Base-by-base conservation (phyloP, 1,284 basidiomycete genomes). In the Leucoagaricus sp. region DNA sequence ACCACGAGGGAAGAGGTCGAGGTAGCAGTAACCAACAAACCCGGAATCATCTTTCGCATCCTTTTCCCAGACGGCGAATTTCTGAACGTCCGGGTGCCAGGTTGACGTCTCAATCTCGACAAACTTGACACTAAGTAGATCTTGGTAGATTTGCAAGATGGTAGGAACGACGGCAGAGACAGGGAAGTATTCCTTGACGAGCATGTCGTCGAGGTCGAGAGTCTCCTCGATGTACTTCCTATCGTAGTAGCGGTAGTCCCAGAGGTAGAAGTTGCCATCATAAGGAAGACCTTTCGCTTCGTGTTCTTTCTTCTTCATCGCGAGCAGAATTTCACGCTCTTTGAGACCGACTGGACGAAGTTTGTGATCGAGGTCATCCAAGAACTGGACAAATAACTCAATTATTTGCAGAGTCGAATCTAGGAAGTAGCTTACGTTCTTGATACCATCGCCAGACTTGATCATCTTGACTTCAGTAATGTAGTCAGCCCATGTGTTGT, bases 1-100 rank as follows among this genome's bases (percentile, higher is more conserved):
- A 89, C 89, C 80, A 33, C 93, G 85, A 53, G 93, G 93, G 78
- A 90, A 94, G 36, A 95, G 80, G 66, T 95, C 93, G 25, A 94
- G 84, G 66, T 93, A 92, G 67, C 90, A 89, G 69, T 91, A 86
- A 15, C 93, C 89, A 33, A 93, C 69, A 63, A 93, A 93, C 33
- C 78, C 86, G 2, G 81, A 79, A 61, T 79, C 83, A 63, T 87
- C 85, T 58, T 81, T 86, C 8, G 86, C 84, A 59, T 82, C 84
- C 55, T 84, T 85, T 62, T 90, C 87, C 91, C 91, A 93, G 3
- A 93, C 90, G 1, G 87, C 74, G 65, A 89, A 94, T 61, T 87
- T 82, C 62, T 91, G 87, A 1, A 90, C 90, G 55, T 93, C 91
- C 44, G 83, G 83, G 70, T 92, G 89, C 90, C 90, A 93, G 3